Percentiles rank a stretch among this genome's conserved stretches.
Conservation (phyloP, 2,329 filamentous ascomycete species). For the Elsinoe arachidis region DNA sequence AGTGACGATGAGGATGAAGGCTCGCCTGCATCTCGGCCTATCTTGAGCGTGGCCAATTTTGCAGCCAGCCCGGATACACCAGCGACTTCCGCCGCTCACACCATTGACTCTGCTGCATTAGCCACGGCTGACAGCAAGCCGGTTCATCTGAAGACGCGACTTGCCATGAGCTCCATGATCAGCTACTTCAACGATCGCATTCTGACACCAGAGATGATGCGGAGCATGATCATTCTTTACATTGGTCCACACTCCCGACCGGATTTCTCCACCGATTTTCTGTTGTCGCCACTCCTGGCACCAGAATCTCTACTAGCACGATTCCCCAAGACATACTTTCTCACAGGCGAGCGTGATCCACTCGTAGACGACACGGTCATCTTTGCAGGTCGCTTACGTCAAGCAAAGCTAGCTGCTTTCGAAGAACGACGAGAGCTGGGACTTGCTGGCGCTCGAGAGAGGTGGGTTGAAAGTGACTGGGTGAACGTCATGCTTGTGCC, state of each 20-base stretch:
- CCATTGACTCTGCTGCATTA: slow-evolving; percentile 22
- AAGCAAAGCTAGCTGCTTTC: slow-evolving; percentile 59
- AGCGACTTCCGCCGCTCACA: slow-evolving; percentile 32
- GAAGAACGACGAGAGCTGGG: slow-evolving; percentile 47
- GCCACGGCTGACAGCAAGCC: slow-evolving; percentile 30
- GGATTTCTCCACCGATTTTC: slow-evolving; percentile 83
- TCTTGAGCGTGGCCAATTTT: slow-evolving; percentile 19
- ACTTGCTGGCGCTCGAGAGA: slow-evolving; percentile 37
- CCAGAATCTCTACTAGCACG: slow-evolving; percentile 71
- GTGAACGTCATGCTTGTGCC: slow-evolving; percentile 79
- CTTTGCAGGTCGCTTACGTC: slow-evolving; percentile 79
- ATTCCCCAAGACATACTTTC: slow-evolving; percentile 91
- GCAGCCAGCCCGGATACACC: slow-evolving; percentile 15
- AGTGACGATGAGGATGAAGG: slow-evolving; percentile 62
- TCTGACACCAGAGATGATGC: slow-evolving; percentile 95
- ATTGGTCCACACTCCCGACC: slow-evolving; percentile 88
- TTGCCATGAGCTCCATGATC: slow-evolving; percentile 94
- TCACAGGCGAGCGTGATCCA: slow-evolving; percentile 91
- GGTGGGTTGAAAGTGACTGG: slow-evolving; percentile 59
- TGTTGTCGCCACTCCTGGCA: slow-evolving; percentile 81
- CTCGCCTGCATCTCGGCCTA: slow-evolving; percentile 8
- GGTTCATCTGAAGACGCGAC: slow-evolving; percentile 61
- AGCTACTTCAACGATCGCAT: slow-evolving; percentile 97
- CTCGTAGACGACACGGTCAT: slow-evolving; percentile 95
- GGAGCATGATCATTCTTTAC: slow-evolving; percentile 97